phyloP scores from a whole-genome alignment of 1,284 basidiomycete species.

The Coniferiporia sulphurascens region DNA sequence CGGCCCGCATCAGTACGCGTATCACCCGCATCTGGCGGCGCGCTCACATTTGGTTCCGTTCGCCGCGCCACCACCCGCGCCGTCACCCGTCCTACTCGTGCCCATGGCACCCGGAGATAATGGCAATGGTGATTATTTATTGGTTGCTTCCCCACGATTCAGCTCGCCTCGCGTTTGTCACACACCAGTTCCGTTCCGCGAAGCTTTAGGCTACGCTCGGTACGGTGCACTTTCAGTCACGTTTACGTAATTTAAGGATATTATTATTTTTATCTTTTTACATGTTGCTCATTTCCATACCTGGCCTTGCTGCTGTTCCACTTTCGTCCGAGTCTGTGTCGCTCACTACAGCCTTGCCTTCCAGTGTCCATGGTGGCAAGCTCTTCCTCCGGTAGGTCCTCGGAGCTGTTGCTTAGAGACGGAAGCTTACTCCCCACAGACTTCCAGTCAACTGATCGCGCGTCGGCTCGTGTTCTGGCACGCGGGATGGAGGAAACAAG shows the following conservation, averaged over 20 bases:
- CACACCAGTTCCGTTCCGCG: conserved; percentile 1
- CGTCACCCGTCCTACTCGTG: not conserved
- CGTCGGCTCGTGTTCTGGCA: conserved; percentile 51
- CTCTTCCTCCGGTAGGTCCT: conserved; percentile 2
- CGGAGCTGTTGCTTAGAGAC: not conserved
- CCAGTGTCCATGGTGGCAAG: not conserved
- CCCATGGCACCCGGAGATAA: not conserved
- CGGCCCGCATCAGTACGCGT: not conserved
- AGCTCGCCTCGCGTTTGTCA: not conserved
- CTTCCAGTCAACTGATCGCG: conserved; percentile 43
- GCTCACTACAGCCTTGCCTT: not conserved
- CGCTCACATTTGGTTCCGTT: conserved; percentile 3
- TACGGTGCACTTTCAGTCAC: too few species aligned
- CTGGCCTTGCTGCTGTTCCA: not conserved
- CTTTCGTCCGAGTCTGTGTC: not conserved
- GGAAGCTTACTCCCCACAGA: not conserved
- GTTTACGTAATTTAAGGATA: too few species aligned
- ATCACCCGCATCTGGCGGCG: conserved; percentile 3
- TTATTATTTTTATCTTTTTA: not conserved
- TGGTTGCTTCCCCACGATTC: not conserved
- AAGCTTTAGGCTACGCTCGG: conserved; percentile 8
- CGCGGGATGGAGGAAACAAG: conserved; percentile 33
- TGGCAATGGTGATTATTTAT: conserved; percentile 11
- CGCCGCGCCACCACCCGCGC: not conserved
- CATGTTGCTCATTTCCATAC: not conserved